Base-by-base conservation (phyloP, 1,284 basidiomycete species). In the Exobasidium cylindrosporum region DNA sequence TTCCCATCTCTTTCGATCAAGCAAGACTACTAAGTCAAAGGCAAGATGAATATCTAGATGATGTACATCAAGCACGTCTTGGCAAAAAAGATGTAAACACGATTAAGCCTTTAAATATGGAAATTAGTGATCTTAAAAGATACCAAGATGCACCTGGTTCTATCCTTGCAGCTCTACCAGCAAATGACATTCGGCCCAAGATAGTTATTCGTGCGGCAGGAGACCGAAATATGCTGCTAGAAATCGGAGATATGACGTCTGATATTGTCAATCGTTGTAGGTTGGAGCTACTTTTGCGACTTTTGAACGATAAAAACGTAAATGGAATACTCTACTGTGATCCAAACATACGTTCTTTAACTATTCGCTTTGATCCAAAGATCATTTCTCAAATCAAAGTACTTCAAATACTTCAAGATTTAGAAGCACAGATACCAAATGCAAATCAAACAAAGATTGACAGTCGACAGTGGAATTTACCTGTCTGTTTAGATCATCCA, bases 401-500 rank as follows among this genome's bases (percentile, higher is more conserved):
- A 3, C 76, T 87, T 24, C 47, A 75, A 1, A 64, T 77, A 4
- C 81, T 87, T 43, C 60, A 83, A 1, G 67, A 78, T 6, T 74
- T 80, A 2, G 83, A 84, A 59, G 61, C 62, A 4, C 65, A 79
- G 0, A 79, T 86, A 2, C 83, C 83, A 2, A 76, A 84, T 54
- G 61, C 74, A 26, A 73, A 83, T 1, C 81, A 10, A 11, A 26
- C 85, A 73, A 73, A 65, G 57, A 61, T 67, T 47, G 63, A 63
- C 14, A 58, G 50, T 26, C 46, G 66, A n/a, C 56, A 54, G 13
- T 67, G 55, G 44, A 64, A 60, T 4, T 84, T 89, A 62, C 88
- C 88, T 0, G 84, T 88, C 28, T 85, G 84, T 0, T 83, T 88
- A 3, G 85, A 88, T 64, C 87, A 89, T 68, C 82, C 81, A 10